phyloP scores from a whole-genome alignment of 2,329 filamentous ascomycete species.

The Septoria petroselini region DNA sequence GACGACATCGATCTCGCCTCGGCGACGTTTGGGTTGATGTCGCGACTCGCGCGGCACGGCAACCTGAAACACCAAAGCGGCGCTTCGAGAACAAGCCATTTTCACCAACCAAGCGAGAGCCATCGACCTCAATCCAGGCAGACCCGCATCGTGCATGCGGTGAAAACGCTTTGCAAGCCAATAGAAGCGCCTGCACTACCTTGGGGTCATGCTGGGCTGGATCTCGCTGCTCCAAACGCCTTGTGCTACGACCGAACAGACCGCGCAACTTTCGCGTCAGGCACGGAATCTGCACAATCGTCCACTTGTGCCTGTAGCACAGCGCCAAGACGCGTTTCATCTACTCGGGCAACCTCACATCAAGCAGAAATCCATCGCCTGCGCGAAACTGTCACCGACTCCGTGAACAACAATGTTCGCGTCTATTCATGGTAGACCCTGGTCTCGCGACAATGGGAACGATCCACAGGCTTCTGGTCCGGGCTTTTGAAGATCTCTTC shows the following conservation, averaged over 20 bases:
- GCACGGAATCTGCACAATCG: not conserved
- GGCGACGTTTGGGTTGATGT: not conserved
- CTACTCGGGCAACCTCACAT: slow-evolving; percentile 2
- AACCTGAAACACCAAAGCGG: slow-evolving; percentile 13
- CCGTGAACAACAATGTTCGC: slow-evolving; percentile 16
- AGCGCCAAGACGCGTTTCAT: slow-evolving; percentile 12
- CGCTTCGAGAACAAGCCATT: slow-evolving; percentile 17
- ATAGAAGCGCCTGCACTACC: slow-evolving; percentile 2
- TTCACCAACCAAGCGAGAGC: slow-evolving; percentile 12
- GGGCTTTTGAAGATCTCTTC: slow-evolving; percentile 19
- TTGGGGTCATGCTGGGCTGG: slow-evolving; percentile 7
- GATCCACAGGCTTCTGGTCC: slow-evolving; percentile 14
- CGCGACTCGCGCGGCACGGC: not conserved
- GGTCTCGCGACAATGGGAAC: slow-evolving; percentile 32
- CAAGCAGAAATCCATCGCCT: slow-evolving; percentile 7
- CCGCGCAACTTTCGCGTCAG: slow-evolving; percentile 11
- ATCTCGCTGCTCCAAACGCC: slow-evolving; percentile 12
- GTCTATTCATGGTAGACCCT: slow-evolving; percentile 27
- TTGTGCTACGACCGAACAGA: slow-evolving; percentile 9
- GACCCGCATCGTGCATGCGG: slow-evolving; percentile 11
- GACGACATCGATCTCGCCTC: not conserved
- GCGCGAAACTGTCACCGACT: slow-evolving; percentile 8
- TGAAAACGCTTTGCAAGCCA: slow-evolving; percentile 8
- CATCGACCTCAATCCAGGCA: slow-evolving; percentile 7
- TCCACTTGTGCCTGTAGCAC: not conserved